Evolutionary conservation across 805 yeast genomes (phyloP).

Genomic region (Starmerella geochares): DNA sequence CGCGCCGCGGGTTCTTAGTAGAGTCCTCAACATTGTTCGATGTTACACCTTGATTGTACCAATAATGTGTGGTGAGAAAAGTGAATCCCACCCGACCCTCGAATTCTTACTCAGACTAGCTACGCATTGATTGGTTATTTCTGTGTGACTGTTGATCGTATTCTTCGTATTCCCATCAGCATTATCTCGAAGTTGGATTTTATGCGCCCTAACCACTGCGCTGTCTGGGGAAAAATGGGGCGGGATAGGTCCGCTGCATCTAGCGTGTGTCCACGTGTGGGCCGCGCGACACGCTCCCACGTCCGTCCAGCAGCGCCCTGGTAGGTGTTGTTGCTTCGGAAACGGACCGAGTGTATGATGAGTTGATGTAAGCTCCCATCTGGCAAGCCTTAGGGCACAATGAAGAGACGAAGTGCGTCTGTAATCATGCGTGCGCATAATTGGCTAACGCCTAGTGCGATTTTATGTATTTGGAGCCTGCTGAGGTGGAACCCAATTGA

Average conservation of each 20-base stretch:
- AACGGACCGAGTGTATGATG: no score
- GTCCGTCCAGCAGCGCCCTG: no score
- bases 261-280: background rate
- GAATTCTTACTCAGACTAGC: slow-evolving; percentile 8
- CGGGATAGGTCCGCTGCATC: background rate
- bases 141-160: slow-evolving; percentile 8
- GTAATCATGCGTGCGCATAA: no score
- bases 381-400: no score
- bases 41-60: slow-evolving; percentile 4
- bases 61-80: slow-evolving; percentile 8
- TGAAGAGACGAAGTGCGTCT: no score
- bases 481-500: no score
- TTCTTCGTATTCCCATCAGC: slow-evolving; percentile 5
- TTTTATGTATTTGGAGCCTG: no score
- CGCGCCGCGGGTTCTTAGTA: slow-evolving; percentile 12
- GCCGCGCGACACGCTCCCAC: no score
- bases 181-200: no score
- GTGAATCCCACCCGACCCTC: background rate
- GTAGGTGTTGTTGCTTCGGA: no score
- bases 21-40: slow-evolving; percentile 14
- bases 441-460: no score
- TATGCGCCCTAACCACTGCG: slow-evolving; percentile 2
- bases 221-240: background rate
- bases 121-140: slow-evolving; percentile 6
- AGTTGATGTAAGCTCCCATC: background rate